Evolutionary conservation across 495 filamentous ascomycete genomes (phyloP).

Genomic region (Neurospora sp.): DNA sequence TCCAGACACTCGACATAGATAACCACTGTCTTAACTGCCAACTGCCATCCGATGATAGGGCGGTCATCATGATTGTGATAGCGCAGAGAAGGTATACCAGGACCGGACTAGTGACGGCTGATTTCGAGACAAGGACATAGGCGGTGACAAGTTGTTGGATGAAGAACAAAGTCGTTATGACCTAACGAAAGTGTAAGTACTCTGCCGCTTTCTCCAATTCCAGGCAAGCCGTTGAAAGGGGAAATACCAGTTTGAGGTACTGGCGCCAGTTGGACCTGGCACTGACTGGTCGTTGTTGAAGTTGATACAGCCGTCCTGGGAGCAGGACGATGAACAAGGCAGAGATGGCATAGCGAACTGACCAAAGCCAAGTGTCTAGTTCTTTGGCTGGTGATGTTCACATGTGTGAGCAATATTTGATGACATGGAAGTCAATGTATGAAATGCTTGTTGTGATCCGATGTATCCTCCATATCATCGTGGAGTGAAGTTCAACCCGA

Average conservation of each 20-base stretch:
- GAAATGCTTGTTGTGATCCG: neutral
- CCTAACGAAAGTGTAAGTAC: neutral
- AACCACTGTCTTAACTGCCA: too few species aligned
- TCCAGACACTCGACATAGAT: too few species aligned
- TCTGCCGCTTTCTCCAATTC: neutral
- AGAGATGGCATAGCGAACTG: neutral
- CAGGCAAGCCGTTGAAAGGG: neutral
- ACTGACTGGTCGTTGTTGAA: neutral
- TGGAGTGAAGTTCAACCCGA: neutral
- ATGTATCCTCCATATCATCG: neutral
- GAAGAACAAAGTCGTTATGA: neutral
- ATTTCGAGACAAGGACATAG: neutral
- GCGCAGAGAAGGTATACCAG: neutral
- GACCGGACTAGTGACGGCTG: neutral
- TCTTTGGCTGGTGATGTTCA: neutral
- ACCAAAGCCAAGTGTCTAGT: neutral
- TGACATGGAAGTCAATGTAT: neutral
- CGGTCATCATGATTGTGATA: too few species aligned
- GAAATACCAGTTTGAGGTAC: neutral
- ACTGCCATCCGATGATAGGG: too few species aligned
- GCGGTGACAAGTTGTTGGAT: neutral
- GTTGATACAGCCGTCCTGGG: slow-evolving; percentile 3
- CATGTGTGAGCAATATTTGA: neutral
- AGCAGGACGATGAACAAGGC: slow-evolving; percentile 5
- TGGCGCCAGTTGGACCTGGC: neutral